Conservation (phyloP, 2,329 filamentous ascomycete genomes). For the Aspergillus pseudotamarii region DNA sequence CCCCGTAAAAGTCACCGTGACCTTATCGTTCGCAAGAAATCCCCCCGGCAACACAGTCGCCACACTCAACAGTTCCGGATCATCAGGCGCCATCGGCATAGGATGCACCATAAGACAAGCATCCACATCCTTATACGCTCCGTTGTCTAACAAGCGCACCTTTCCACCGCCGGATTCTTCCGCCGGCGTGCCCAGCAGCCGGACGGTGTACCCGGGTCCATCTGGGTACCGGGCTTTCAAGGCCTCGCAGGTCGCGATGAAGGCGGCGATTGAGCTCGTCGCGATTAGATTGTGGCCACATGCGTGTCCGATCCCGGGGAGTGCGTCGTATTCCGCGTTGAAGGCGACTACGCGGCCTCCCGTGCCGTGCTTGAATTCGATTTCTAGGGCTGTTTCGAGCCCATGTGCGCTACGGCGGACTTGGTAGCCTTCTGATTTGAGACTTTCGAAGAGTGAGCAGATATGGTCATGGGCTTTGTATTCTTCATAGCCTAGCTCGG, state of each 20-base stretch:
- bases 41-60: conserved; percentile 28
- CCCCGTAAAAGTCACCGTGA: conserved; percentile 48
- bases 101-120: conserved; percentile 47
- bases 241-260: conserved; percentile 35
- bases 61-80: conserved; percentile 24
- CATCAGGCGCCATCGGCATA: conserved; percentile 28
- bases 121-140: conserved; percentile 43
- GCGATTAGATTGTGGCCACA: conserved; percentile 40
- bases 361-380: conserved; percentile 35
- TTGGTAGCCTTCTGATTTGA: conserved; percentile 41
- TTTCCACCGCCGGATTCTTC: conserved; percentile 42
- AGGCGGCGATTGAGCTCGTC: conserved; percentile 38
- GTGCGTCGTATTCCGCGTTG: conserved; percentile 44
- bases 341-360: conserved; percentile 33
- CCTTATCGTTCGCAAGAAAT: conserved; percentile 34
- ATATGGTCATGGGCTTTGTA: conserved; percentile 55
- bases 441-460: conserved; percentile 38
- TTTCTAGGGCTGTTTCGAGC: conserved; percentile 54
- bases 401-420: conserved; percentile 52
- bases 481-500: conserved; percentile 56
- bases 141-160: conserved; percentile 42
- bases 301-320: conserved; percentile 40
- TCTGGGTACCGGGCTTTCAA: conserved; percentile 23
- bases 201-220: conserved; percentile 30
- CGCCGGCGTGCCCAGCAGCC: conserved; percentile 39